Evolutionary conservation across 2,329 filamentous ascomycete species (phyloP).

Genomic region (Verticillium albo-atrum): DNA sequence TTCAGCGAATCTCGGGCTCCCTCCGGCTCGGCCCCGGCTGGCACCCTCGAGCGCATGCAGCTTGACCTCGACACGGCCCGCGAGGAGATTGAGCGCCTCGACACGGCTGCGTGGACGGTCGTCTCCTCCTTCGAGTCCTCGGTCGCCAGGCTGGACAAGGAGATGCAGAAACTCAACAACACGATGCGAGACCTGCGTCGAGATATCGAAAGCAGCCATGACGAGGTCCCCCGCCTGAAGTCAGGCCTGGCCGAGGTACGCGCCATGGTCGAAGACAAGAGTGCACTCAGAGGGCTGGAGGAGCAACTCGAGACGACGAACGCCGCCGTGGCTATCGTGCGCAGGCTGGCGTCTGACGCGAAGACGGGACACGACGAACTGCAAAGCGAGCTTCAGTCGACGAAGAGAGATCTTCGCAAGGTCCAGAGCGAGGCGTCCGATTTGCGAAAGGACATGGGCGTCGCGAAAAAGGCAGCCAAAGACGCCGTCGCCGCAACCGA

Average conservation of each 20-base stretch:
- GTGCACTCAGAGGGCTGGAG: slow-evolving; percentile 14
- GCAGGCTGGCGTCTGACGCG: slow-evolving; percentile 11
- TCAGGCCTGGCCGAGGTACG: slow-evolving; percentile 16
- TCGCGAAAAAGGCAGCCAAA: slow-evolving; percentile 17
- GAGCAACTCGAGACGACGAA: slow-evolving; percentile 17
- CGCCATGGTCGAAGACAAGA: slow-evolving; percentile 6
- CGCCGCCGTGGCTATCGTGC: slow-evolving; percentile 14
- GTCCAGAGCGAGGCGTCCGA: slow-evolving; percentile 16
- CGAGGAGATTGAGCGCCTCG: slow-evolving; percentile 30
- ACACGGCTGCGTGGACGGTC: slow-evolving; percentile 29
- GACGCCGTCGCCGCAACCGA: slow-evolving; percentile 17
- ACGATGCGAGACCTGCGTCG: slow-evolving; percentile 19
- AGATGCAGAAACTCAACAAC: slow-evolving; percentile 25
- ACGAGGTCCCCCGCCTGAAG: slow-evolving; percentile 22
- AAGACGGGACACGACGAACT: slow-evolving; percentile 12
- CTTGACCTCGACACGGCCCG: slow-evolving; percentile 26
- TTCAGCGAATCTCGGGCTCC: background rate
- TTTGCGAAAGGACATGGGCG: slow-evolving; percentile 16
- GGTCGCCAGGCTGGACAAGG: slow-evolving; percentile 26
- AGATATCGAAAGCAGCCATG: slow-evolving; percentile 14
- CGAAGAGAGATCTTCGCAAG: slow-evolving; percentile 18
- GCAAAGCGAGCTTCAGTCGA: slow-evolving; percentile 14
- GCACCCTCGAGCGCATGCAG: slow-evolving; percentile 18
- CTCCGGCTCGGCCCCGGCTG: background rate
- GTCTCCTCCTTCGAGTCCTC: slow-evolving; percentile 29